phyloP scores from a whole-genome alignment of 2,329 filamentous ascomycete genomes.

The Cladosporium sphaerospermum region DNA sequence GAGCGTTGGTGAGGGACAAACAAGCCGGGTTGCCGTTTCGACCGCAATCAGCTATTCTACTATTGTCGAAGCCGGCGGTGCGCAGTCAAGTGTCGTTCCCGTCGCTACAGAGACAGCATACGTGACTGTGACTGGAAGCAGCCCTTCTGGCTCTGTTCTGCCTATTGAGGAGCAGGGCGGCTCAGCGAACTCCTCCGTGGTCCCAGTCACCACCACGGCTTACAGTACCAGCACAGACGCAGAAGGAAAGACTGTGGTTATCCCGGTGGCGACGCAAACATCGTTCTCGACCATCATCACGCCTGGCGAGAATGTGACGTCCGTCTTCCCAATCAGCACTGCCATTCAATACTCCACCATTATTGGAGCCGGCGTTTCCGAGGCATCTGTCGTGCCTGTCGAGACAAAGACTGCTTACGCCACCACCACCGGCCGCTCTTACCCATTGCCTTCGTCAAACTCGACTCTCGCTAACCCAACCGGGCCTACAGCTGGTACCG shows the following conservation, averaged over 20 bases:
- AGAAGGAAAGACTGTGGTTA: background rate
- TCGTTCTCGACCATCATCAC: conserved; percentile 3
- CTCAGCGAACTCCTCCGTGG: background rate
- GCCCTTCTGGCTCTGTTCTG: background rate
- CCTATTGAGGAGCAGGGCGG: background rate
- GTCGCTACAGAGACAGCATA: background rate
- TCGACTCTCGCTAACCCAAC: background rate
- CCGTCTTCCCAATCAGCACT: background rate
- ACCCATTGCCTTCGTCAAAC: background rate
- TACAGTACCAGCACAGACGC: background rate
- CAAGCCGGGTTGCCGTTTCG: background rate
- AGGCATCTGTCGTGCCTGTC: too few relatives aligned
- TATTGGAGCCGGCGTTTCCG: background rate
- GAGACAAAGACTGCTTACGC: background rate
- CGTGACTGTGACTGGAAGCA: background rate
- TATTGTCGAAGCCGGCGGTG: background rate
- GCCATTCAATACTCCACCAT: conserved; percentile 1
- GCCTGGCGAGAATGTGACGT: background rate
- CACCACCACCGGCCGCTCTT: background rate
- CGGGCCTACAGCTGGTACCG: background rate
- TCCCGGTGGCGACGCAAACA: conserved; percentile 1
- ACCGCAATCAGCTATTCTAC: conserved; percentile 3
- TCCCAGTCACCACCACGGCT: background rate
- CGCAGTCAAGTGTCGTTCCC: background rate
- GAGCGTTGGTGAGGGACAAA: background rate